A percentile compares a stretch with the other conserved stretches of the same genome.
Conservation (phyloP, 2,329 filamentous ascomycete species). For the Aciculosporium take region DNA sequence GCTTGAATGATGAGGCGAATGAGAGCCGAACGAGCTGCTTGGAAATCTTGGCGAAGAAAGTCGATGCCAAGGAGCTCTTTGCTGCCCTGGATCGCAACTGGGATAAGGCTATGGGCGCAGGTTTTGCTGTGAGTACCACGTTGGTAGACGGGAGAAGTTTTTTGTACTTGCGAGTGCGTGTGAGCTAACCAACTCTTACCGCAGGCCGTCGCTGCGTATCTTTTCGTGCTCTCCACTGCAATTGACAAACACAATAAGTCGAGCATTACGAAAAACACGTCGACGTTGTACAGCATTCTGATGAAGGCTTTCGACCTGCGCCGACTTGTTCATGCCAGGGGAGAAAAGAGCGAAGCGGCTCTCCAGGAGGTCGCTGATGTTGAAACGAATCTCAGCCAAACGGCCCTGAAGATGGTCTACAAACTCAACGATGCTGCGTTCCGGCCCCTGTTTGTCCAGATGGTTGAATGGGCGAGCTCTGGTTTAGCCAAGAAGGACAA, state of each 20-base stretch:
- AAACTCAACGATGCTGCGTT: conserved; percentile 93
- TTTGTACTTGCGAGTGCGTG: not conserved
- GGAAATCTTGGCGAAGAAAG: conserved; percentile 58
- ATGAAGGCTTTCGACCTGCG: conserved; percentile 51
- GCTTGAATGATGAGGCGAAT: conserved; percentile 46
- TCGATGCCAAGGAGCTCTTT: conserved; percentile 66
- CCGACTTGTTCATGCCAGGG: conserved; percentile 35
- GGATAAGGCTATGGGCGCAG: conserved; percentile 45
- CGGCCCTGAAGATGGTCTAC: conserved; percentile 79
- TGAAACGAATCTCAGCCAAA: conserved; percentile 52
- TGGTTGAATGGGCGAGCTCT: conserved; percentile 67
- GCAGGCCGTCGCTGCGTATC: conserved; percentile 52
- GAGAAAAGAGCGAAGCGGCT: conserved; percentile 28
- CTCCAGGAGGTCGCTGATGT: conserved; percentile 40
- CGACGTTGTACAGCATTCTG: conserved; percentile 52
- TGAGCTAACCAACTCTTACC: not conserved
- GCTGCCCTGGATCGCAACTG: conserved; percentile 60
- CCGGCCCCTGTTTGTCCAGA: conserved; percentile 72
- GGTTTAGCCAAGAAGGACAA: conserved; percentile 48
- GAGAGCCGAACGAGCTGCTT: conserved; percentile 56
- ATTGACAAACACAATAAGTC: conserved; percentile 69
- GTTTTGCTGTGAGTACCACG: conserved; percentile 42
- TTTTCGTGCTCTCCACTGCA: conserved; percentile 54
- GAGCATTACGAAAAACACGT: conserved; percentile 60
- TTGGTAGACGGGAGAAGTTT: not conserved